Evolutionary conservation across 495 filamentous ascomycete genomes (phyloP).

Genomic region (Penicillium bialowiezense): DNA sequence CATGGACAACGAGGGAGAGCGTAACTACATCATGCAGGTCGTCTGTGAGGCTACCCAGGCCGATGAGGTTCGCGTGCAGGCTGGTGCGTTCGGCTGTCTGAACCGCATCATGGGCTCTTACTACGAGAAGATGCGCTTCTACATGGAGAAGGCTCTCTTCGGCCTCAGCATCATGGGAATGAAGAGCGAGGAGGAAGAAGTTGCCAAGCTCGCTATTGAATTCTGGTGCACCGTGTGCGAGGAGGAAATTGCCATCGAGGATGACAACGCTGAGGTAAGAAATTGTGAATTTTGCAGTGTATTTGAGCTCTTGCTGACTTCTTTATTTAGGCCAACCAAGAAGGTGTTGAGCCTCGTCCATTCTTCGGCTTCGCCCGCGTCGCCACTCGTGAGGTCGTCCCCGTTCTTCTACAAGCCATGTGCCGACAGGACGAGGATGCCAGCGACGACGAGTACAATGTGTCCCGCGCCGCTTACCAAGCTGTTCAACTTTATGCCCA

Average conservation of each 20-base stretch:
- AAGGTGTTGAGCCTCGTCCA: constrained; percentile 74
- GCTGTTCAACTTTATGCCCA: constrained; percentile 93
- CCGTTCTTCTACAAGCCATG: constrained; percentile 81
- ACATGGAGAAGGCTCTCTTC: constrained; percentile 99
- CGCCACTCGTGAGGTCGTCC: constrained; percentile 87
- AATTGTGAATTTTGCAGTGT: not conserved
- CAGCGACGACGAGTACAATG: constrained; percentile 92
- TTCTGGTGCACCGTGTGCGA: constrained; percentile 99
- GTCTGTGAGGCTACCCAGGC: constrained; percentile 98
- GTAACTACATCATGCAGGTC: constrained; percentile 99
- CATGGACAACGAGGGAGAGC: constrained; percentile 97
- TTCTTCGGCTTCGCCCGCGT: constrained; percentile 91
- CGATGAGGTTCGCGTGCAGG: constrained; percentile 82
- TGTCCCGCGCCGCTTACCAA: constrained; percentile 92
- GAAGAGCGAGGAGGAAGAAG: constrained; percentile 96
- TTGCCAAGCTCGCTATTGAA: constrained; percentile 94
- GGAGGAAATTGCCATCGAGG: constrained; percentile 94
- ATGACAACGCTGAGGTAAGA: constrained; percentile 84
- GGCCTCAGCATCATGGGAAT: constrained; percentile 98
- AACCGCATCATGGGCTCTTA: constrained; percentile 98
- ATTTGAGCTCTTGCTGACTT: constrained; percentile 1
- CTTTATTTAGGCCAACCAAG: constrained; percentile 52
- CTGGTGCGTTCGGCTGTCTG: constrained; percentile 91
- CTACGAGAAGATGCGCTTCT: constrained; percentile 99
- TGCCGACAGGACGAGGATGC: constrained; percentile 98